Percentiles rank a stretch among this genome's conserved stretches.
phyloP scores from a whole-genome alignment of 2,329 filamentous ascomycete genomes.

The Colletotrichum abscissum region DNA sequence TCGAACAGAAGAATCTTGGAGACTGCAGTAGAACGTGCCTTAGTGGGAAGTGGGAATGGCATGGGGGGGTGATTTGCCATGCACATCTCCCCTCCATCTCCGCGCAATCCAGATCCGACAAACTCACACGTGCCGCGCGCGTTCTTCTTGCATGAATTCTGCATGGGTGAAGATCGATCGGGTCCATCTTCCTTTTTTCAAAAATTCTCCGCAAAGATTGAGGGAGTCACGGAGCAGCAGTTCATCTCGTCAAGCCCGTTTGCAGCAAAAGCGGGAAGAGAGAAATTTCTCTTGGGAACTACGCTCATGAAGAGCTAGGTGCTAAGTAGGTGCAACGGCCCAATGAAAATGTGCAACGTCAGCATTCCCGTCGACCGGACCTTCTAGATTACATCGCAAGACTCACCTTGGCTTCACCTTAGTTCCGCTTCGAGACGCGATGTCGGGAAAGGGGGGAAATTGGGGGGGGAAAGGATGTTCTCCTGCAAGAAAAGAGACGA shows the following conservation, averaged over 20 bases:
- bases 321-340: background rate
- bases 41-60: background rate
- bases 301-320: background rate
- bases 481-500: conserved; percentile 4
- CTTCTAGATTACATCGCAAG: background rate
- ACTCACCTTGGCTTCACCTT: conserved; percentile 19
- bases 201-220: background rate
- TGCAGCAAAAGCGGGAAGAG: background rate
- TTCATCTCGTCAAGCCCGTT: background rate
- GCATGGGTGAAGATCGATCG: background rate
- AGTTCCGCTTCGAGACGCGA: background rate
- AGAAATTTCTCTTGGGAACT: no score
- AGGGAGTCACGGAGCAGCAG: background rate
- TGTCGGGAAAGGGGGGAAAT: background rate
- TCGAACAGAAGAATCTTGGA: background rate
- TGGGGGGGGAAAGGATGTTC: background rate
- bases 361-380: background rate
- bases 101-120: background rate
- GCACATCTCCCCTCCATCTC: background rate
- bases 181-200: no score
- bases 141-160: background rate
- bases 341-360: conserved; percentile 23
- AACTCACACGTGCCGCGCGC: background rate
- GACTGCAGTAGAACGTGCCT: conserved; percentile 14
- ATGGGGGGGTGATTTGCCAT: background rate